Percentiles rank a stretch among this genome's conserved stretches.
Evolutionary conservation across 2,329 filamentous ascomycete species (phyloP).

Genomic region (Fusarium goolgardi): DNA sequence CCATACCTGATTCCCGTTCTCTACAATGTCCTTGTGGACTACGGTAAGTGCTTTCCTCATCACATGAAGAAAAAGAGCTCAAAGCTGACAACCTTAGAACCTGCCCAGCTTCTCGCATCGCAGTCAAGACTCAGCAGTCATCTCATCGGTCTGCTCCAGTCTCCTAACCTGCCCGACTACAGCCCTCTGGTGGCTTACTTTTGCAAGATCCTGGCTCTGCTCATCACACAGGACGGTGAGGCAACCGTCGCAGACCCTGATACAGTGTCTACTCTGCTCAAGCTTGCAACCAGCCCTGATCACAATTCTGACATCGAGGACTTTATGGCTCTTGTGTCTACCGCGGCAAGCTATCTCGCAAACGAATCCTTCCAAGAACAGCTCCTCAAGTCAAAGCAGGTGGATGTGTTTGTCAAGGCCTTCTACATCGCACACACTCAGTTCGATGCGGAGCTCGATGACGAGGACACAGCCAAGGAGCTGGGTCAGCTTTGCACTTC

Average conservation of each 20-base stretch:
- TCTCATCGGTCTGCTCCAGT: conserved; percentile 62
- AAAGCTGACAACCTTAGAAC: conserved; percentile 55
- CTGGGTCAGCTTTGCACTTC: conserved; percentile 62
- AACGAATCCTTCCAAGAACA: conserved; percentile 62
- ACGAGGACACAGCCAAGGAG: conserved; percentile 58
- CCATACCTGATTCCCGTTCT: conserved; percentile 68
- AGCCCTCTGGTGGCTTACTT: conserved; percentile 62
- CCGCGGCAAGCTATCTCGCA: conserved; percentile 67
- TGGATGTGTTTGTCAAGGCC: conserved; percentile 59
- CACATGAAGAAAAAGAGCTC: accelerated
- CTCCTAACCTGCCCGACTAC: conserved; percentile 57
- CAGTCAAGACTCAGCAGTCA: conserved; percentile 61
- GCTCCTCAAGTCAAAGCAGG: conserved; percentile 56
- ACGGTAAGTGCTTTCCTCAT: conserved; percentile 57
- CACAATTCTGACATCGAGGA: conserved; percentile 63
- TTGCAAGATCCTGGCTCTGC: conserved; percentile 67
- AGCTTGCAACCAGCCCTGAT: conserved; percentile 57
- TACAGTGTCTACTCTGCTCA: conserved; percentile 63
- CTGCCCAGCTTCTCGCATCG: conserved; percentile 67
- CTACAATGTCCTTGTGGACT: conserved; percentile 72
- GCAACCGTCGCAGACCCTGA: conserved; percentile 55
- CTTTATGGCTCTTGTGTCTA: conserved; percentile 63
- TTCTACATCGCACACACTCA: conserved; percentile 62
- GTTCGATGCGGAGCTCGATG: conserved; percentile 57
- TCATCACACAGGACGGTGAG: conserved; percentile 65